Evolutionary conservation across 371 early-diverging fungal genomes (phyloP).

Genomic region (Apophysomyces elegans): DNA sequence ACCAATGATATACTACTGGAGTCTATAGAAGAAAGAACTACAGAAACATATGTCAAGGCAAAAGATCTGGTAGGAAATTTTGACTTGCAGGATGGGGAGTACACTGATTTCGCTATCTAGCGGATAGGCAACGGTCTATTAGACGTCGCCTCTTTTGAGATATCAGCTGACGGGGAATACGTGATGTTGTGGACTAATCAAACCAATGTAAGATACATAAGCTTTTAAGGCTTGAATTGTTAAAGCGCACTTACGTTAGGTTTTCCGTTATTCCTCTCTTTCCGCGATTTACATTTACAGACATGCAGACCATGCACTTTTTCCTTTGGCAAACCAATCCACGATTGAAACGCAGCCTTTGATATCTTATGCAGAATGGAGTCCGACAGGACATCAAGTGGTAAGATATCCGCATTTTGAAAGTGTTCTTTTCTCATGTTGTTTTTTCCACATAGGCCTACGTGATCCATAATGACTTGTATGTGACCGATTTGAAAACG

Average conservation of each 20-base stretch:
- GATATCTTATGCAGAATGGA: constrained; percentile 76
- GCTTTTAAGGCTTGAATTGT: not conserved
- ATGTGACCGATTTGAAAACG: constrained; percentile 68
- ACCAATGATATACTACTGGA: constrained; percentile 53
- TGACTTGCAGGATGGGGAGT: not conserved
- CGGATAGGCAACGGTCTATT: constrained; percentile 25
- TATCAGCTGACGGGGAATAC: constrained; percentile 81
- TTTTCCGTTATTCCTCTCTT: constrained; percentile 86
- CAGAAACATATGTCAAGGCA: constrained; percentile 33
- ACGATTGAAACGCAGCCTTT: constrained; percentile 36
- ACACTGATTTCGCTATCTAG: constrained; percentile 14
- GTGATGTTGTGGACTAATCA: constrained; percentile 72
- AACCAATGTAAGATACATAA: constrained; percentile 41
- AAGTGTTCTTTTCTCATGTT: not conserved
- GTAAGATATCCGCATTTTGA: constrained; percentile 19
- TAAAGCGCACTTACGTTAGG: constrained; percentile 29
- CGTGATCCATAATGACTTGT: constrained; percentile 88
- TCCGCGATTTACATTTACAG: constrained; percentile 82
- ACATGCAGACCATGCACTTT: constrained; percentile 53
- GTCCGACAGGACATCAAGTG: constrained; percentile 79
- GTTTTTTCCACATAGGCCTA: constrained; percentile 59
- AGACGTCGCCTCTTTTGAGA: constrained; percentile 45
- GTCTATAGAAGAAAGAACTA: constrained; percentile 32
- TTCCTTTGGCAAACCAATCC: constrained; percentile 60
- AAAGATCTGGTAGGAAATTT: constrained; percentile 29